phyloP scores from a whole-genome alignment of 345 rosid species.

The Carallia pectinifolia region DNA sequence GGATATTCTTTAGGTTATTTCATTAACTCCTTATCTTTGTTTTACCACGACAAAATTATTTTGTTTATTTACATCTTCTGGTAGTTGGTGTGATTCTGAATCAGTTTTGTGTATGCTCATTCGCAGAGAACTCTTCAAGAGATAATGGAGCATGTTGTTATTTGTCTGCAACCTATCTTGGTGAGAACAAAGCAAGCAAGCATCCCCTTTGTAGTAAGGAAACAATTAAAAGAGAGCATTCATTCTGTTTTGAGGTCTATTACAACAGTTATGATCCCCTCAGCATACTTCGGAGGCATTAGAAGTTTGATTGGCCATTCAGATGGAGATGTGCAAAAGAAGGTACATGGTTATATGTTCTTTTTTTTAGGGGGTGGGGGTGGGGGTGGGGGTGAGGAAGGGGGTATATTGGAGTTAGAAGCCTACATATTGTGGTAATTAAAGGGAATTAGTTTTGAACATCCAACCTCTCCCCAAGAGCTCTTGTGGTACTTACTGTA shows the following conservation, averaged over 20 bases:
- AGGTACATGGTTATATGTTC: conserved; percentile 45
- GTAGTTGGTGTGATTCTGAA: neutral
- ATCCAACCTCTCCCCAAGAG: no score
- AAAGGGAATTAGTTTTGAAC: no score
- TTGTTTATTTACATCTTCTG: neutral
- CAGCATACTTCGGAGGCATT: conserved; percentile 67
- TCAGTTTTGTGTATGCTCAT: neutral
- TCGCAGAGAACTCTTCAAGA: conserved; percentile 66
- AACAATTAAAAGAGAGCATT: conserved; percentile 52
- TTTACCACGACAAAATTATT: no score
- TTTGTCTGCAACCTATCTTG: conserved; percentile 49
- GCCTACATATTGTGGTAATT: no score
- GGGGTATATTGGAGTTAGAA: no score
- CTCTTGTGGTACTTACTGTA: no score
- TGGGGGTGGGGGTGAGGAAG: no score
- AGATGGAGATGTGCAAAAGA: conserved; percentile 57
- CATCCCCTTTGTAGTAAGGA: conserved; percentile 39
- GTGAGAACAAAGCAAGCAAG: conserved; percentile 42
- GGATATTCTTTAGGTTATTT: no score
- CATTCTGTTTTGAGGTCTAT: conserved; percentile 56
- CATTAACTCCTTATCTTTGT: no score
- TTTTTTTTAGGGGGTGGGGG: neutral
- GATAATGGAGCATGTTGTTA: conserved; percentile 69
- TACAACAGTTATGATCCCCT: conserved; percentile 55
- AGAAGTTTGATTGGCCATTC: conserved; percentile 58